These are phyloP conservation scores for Suhomyces terraborum DNA, from an alignment of 1,139 yeast genomes.

Conservation along the genomic window DNA sequence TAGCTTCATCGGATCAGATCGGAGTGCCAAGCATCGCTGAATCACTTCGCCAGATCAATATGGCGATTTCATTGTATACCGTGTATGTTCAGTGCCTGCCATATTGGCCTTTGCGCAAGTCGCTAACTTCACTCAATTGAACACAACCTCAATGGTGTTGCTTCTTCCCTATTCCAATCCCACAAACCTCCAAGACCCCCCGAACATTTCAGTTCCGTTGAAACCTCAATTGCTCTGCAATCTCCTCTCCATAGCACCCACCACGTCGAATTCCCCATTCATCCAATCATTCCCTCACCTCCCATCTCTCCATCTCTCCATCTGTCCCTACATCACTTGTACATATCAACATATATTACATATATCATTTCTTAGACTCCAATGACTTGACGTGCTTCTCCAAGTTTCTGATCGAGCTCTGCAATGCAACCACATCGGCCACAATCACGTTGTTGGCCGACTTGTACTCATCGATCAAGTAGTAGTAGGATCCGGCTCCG, in stretches of 20 bases:
- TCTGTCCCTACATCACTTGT: background rate
- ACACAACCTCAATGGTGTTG: no score
- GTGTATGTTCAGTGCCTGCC: no score
- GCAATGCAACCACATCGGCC: conserved; percentile 72
- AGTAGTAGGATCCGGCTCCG: conserved; percentile 76
- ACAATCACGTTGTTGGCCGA: conserved; percentile 70
- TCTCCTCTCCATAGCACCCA: background rate
- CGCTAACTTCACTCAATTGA: no score
- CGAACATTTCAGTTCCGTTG: no score
- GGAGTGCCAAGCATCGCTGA: no score
- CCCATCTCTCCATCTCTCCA: background rate
- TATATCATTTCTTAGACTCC: conserved; percentile 42
- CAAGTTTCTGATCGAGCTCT: conserved; percentile 64
- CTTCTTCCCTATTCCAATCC: no score
- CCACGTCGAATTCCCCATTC: background rate
- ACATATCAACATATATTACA: conserved; percentile 8
- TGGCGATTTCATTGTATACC: no score
- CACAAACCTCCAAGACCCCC: no score
- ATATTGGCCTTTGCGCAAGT: no score
- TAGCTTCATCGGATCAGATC: no score
- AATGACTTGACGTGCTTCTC: conserved; percentile 64
- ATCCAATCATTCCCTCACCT: background rate
- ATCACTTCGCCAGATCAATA: no score
- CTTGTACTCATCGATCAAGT: conserved; percentile 76
- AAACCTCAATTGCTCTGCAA: background rate